phyloP scores from a whole-genome alignment of 2,329 filamentous ascomycete species.

The Paecilomyces niveus region DNA sequence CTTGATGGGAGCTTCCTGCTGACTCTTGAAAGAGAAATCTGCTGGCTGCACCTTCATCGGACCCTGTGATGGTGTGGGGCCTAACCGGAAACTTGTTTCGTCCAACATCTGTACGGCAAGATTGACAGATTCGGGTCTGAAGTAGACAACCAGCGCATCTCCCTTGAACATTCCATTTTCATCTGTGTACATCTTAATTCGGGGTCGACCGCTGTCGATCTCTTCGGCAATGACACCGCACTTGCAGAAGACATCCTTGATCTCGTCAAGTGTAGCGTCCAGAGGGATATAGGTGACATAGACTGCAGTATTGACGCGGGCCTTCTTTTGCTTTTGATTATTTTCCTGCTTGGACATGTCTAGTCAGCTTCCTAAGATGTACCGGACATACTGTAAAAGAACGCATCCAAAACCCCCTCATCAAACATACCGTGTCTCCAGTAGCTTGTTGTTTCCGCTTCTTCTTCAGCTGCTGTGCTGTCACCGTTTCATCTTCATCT shows the following conservation, averaged over 20 bases:
- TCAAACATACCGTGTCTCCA: slow-evolving; percentile 43
- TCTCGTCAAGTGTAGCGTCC: slow-evolving; percentile 72
- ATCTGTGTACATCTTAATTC: slow-evolving; percentile 89
- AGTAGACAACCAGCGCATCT: slow-evolving; percentile 88
- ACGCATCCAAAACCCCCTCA: not conserved
- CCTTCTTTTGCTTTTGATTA: slow-evolving; percentile 34
- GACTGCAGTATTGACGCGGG: slow-evolving; percentile 72
- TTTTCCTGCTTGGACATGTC: slow-evolving; percentile 13
- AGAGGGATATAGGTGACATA: slow-evolving; percentile 83
- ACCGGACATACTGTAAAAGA: not conserved
- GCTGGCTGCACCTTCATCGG: slow-evolving; percentile 77
- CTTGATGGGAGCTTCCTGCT: slow-evolving; percentile 56
- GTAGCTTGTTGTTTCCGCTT: slow-evolving; percentile 47
- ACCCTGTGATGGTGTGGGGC: slow-evolving; percentile 46
- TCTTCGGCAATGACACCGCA: slow-evolving; percentile 91
- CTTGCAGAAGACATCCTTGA: slow-evolving; percentile 77
- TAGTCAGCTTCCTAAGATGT: not conserved
- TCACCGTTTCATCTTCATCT: slow-evolving; percentile 45
- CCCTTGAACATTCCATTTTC: slow-evolving; percentile 82
- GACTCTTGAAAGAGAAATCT: slow-evolving; percentile 86
- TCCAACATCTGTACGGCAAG: slow-evolving; percentile 50
- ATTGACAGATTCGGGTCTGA: slow-evolving; percentile 86
- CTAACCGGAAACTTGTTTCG: slow-evolving; percentile 62
- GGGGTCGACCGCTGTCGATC: slow-evolving; percentile 77
- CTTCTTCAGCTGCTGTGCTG: slow-evolving; percentile 43